Conservation (phyloP, 148 eudicot species). For the Nepenthes mirabilis region DNA sequence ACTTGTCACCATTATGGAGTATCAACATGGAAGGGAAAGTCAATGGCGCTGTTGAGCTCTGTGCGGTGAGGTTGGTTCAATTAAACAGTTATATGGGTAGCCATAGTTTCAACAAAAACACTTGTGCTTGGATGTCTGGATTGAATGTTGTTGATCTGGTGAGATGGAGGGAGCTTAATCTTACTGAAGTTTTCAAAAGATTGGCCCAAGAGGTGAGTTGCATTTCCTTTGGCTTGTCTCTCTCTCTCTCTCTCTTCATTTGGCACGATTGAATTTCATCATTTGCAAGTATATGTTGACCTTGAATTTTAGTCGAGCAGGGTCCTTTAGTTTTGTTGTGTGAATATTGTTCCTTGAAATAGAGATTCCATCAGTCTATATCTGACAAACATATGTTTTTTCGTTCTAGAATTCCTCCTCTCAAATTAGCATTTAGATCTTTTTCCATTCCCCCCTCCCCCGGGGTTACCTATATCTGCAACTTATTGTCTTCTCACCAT, state of each 20-base stretch:
- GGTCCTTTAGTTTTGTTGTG: too few species aligned
- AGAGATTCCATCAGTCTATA: too few species aligned
- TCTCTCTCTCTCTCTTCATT: not conserved
- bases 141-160: slow-evolving; percentile 73
- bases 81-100: slow-evolving; percentile 41
- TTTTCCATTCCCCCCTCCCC: too few species aligned
- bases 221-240: slow-evolving; percentile 5
- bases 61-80: slow-evolving; percentile 55
- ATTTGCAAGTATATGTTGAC: not conserved
- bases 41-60: slow-evolving; percentile 68
- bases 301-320: too few species aligned
- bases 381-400: too few species aligned
- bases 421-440: not conserved
- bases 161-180: slow-evolving; percentile 65
- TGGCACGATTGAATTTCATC: not conserved
- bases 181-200: slow-evolving; percentile 42
- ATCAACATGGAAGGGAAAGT: slow-evolving; percentile 69
- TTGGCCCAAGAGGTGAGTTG: slow-evolving; percentile 60
- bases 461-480: too few species aligned
- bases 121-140: slow-evolving; percentile 95
- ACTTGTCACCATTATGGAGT: slow-evolving; percentile 68
- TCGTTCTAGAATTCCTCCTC: too few species aligned
- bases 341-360: too few species aligned
- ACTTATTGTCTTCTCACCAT: too few species aligned
- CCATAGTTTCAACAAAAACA: slow-evolving; percentile 24